Conservation (phyloP, 257 asterid species). For the Fraxinus quadrangulata region DNA sequence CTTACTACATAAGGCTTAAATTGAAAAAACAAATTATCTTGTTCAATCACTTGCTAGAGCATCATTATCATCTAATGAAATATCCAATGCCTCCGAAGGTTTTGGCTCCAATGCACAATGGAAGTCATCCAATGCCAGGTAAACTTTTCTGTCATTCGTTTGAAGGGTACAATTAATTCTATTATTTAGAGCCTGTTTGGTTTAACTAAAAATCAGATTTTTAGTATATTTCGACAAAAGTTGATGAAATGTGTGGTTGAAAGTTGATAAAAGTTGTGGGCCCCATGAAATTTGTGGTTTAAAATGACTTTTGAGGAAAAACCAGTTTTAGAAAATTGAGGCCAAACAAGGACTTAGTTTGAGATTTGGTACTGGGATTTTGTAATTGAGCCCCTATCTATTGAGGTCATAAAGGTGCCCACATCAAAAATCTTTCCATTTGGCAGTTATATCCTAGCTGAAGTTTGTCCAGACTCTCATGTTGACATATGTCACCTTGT, state of each 20-base stretch:
- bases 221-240: no score
- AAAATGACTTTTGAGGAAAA: no score
- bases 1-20: slow-evolving; percentile 89
- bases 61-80: slow-evolving; percentile 78
- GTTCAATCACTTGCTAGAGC: slow-evolving; percentile 91
- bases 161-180: background rate
- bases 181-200: background rate
- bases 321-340: no score
- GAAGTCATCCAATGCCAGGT: slow-evolving; percentile 88
- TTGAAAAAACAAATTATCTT: slow-evolving; percentile 87
- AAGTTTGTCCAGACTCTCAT: background rate
- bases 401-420: background rate
- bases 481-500: background rate
- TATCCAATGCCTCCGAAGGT: slow-evolving; percentile 79
- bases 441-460: background rate
- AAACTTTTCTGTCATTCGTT: slow-evolving; percentile 29
- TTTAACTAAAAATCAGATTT: no score
- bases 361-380: background rate
- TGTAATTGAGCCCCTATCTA: background rate
- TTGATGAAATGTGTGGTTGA: no score
- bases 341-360: background rate
- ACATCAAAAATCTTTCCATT: background rate
- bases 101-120: slow-evolving; percentile 80
- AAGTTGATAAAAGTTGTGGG: no score
- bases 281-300: no score